phyloP scores from a whole-genome alignment of 495 filamentous ascomycete genomes.

The Penicillium mononematosum region DNA sequence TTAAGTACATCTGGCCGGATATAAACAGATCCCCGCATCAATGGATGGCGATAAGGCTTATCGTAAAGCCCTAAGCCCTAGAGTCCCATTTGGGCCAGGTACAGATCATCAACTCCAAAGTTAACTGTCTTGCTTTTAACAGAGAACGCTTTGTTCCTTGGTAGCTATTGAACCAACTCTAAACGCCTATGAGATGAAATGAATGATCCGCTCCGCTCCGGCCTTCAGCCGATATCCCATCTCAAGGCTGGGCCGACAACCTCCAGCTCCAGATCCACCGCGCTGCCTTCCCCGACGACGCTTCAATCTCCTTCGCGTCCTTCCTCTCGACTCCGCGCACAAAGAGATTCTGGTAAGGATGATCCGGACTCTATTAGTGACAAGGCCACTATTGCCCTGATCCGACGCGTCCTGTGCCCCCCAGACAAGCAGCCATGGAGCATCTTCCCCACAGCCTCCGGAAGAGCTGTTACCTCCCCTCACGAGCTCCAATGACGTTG shows the following conservation, averaged over 20 bases:
- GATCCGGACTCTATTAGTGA: constrained; percentile 50
- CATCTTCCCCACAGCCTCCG: constrained; percentile 53
- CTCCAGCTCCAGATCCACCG: constrained; percentile 44
- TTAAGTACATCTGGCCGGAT: constrained; percentile 3
- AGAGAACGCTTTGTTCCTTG: constrained; percentile 8
- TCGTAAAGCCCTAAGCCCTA: constrained; percentile 41
- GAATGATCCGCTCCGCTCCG: constrained; percentile 40
- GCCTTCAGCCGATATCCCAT: constrained; percentile 46
- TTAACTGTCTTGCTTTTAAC: not conserved
- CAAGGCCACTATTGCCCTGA: constrained; percentile 56
- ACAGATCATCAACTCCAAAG: constrained; percentile 14
- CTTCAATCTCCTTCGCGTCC: constrained; percentile 31
- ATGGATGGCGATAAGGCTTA: constrained; percentile 24
- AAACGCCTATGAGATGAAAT: constrained; percentile 38
- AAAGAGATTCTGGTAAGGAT: constrained; percentile 27
- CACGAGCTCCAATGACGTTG: constrained; percentile 88
- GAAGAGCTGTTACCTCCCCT: constrained; percentile 85
- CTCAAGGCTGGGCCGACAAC: constrained; percentile 53
- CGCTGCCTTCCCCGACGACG: constrained; percentile 30
- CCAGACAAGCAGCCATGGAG: constrained; percentile 41
- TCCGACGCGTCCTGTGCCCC: constrained; percentile 67
- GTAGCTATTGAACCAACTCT: constrained; percentile 1
- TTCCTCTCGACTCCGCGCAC: constrained; percentile 34
- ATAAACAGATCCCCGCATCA: constrained; percentile 27
- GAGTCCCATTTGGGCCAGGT: constrained; percentile 21